Evolutionary conservation across 2,329 filamentous ascomycete genomes (phyloP), one percentile per base, ranked within the genome.

Genomic region (Talaromyces amestolkiae): DNA sequence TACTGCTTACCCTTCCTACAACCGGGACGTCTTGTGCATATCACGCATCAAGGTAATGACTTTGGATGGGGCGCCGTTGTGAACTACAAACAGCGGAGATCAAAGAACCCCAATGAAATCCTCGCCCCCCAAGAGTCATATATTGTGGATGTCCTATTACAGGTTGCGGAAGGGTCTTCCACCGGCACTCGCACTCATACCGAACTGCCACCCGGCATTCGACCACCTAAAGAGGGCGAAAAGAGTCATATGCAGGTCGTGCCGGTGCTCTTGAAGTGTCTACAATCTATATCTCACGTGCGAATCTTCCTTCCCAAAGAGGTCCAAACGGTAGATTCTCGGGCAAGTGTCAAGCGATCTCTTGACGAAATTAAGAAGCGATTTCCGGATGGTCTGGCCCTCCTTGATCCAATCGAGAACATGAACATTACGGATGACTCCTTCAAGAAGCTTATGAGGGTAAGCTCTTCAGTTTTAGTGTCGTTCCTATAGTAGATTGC

Each of bases 1-100:
- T 90, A 98, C 79, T 92, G 91, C 72, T 77, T 94, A 41, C 88
- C 90, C 58, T 99, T 92, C 76, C 82, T 99, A 74, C 91, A 96
- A 72, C 85, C 89, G 13, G 95, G 95, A n/a, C 90, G 95, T 11
- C 79, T 98, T 43, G 88, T 99, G 37, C 89, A 91, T 69, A 89
- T 99, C 73, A 94, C 93, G 76, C 88, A 93, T 74, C 85, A 82
- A 67, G 89, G 90, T 31, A 80, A 87, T 68, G 93, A 98, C 76
- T 99, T 96, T 77, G 94, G 93, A 64, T 99, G 95, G 95, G 95
- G 95, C 62, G 90, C 93, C 0, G 87, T 98, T 22, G 86, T 96
- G 56, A 90, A 92, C 72, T 90, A 89, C 71, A 85, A 84, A 0
- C 80, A 84, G 61, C 88, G 92, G 63, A 88, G 87, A 71, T 83